Base-by-base conservation (phyloP, 352 stramenopile genomes). In the Globisporangium lucens region DNA sequence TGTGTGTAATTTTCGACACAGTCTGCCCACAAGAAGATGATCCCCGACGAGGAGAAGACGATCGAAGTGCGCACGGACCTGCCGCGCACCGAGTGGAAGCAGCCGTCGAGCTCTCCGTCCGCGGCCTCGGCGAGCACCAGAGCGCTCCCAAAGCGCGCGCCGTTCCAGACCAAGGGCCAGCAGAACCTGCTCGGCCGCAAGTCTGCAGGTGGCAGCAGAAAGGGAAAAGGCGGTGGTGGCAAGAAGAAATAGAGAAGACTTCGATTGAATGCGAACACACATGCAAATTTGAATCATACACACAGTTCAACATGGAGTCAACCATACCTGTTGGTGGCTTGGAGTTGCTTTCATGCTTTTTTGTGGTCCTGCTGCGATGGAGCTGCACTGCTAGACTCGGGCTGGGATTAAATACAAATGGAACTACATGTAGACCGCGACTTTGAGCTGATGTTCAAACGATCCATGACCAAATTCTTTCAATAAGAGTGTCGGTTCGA, bases 21-120 rank as follows among this genome's bases (percentile, higher is more conserved):
- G 83, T 77, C 75, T 33, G 81, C 88, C n/a, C 83, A 91, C 69
- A 75, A 90, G 47, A 83, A 88, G 56, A 89, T 90, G 78, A 87
- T 90, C 41, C 59, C 59, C 49, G 70, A 90, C 55, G 80, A 90
- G 51, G 80, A 79, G 30, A 76, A 77, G 7, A 84, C 63, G 22
- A 73, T 89, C 41, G 71, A 89, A 58, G 75, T 93, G 58, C 81
- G 82, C 24, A 93, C 85, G 36, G 85, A 89, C 33, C 65, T 93
- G 66, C 85, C 83, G 10, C 81, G 80, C 15, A 89, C 87, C 17
- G 79, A 93, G 46, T 80, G 90, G 24, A 84, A 85, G 67, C 72
- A 69, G 38, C 58, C 27, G 51, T 20, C 27, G 30, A 5, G 20
- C 41, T 46, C 38, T 38, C 79, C 61, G 65, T 17, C 52, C 17